phyloP scores from a whole-genome alignment of 1,284 basidiomycete species.

The Porphyrellus sp. region DNA sequence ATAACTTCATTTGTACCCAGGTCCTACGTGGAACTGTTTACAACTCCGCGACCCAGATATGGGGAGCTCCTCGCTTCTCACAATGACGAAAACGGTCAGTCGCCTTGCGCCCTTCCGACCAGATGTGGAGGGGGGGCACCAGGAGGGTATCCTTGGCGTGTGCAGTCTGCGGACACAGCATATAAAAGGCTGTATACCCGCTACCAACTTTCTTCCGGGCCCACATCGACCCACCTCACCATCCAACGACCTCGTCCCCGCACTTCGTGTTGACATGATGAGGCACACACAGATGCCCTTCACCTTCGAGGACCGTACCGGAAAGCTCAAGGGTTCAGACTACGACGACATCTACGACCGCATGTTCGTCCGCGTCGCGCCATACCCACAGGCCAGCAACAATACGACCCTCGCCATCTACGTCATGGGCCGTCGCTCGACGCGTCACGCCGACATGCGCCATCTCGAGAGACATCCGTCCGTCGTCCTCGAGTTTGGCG shows the following conservation, averaged over 20 bases:
- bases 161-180: constrained; percentile 20
- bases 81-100: constrained; percentile 23
- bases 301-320: constrained; percentile 68
- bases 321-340: constrained; percentile 52
- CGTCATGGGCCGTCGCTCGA: constrained; percentile 59
- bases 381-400: constrained; percentile 36
- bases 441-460: constrained; percentile 51
- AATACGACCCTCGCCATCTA: constrained; percentile 47
- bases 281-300: constrained; percentile 41
- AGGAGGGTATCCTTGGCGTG: constrained; percentile 16
- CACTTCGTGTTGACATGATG: constrained; percentile 12
- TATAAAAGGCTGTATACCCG: constrained; percentile 19
- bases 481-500: constrained; percentile 54
- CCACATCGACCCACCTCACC: neutral
- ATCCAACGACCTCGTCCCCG: neutral
- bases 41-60: constrained; percentile 34
- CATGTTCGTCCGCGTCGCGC: constrained; percentile 58
- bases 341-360: constrained; percentile 75
- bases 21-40: constrained; percentile 11
- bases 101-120: constrained; percentile 26
- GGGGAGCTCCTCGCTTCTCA: constrained; percentile 26
- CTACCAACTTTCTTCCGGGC: constrained; percentile 1
- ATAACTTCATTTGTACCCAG: constrained; percentile 1
- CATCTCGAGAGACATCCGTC: constrained; percentile 50
- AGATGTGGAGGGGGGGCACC: constrained; percentile 22